Evolutionary conservation across 1,284 basidiomycete species (phyloP), one percentile per base, ranked within the genome.

Genomic region (Fereydounia khargensis): DNA sequence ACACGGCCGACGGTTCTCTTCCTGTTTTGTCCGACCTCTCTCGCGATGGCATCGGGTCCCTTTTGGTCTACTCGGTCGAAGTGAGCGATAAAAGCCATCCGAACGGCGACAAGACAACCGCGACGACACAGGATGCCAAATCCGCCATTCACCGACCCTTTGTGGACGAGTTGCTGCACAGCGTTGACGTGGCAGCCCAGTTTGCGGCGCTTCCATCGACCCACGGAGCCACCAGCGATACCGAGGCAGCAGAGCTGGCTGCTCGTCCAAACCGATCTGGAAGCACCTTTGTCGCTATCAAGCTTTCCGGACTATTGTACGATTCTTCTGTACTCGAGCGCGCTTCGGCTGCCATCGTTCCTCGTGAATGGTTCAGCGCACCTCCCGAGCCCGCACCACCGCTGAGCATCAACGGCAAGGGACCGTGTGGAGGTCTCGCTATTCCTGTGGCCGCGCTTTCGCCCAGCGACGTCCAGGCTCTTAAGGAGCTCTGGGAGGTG

Each of bases 11-110:
- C 24, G 85, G 82, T 31, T 84, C 85, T 11, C 63, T 88, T 7
- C 84, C 86, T 2, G 70, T 87, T 3, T 81, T 94, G 35, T 79
- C 80, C 31, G 70, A 77, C 14, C 79, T 94, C 24, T 60, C 66
- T 16, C 35, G 48, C 16, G 50, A 56, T 56, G 85, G 86, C 63
- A 86, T 86, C 52, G 91, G 89, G 5, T 80, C 82, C n/a, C 78
- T 94, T 14, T 83, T 95, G 59, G 85, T 83, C 25, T 92, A 92
- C 77, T 87, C 85, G 35, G 88, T 89, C 20, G 89, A 92, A 76
- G 88, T 88, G 9, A 78, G 79, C 21, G 60, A 68, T 31, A 65
- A 76, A 28, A 79, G 80, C 13, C 84, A 85, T 68, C 81, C 79
- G 21, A 82, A 85, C 47, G 80, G 88, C 2, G 77, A 82, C 19